A percentile compares a stretch with the other conserved stretches of the same genome.
phyloP scores from a whole-genome alignment of 495 filamentous ascomycete species.

The Parathielavia appendiculata region DNA sequence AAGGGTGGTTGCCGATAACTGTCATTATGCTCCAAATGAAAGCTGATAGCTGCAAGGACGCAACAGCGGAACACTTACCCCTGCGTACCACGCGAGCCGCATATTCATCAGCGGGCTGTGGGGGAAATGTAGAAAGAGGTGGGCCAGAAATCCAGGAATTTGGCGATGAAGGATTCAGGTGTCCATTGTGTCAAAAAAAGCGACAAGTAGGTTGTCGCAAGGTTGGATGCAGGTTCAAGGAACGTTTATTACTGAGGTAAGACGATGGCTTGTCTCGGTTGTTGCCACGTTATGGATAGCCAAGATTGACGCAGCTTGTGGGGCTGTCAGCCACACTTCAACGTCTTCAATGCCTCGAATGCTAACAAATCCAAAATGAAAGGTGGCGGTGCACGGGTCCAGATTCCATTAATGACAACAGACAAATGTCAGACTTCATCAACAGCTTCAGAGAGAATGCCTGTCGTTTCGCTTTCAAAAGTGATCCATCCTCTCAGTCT shows the following conservation, averaged over 20 bases:
- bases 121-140: background rate
- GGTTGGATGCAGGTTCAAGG: conserved; percentile 24
- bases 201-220: conserved; percentile 14
- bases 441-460: no score
- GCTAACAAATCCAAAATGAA: background rate
- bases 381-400: background rate
- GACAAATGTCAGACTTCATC: background rate
- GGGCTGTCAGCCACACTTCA: conserved; percentile 16
- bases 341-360: conserved; percentile 9
- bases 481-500: background rate
- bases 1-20: background rate
- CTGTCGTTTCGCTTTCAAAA: background rate
- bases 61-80: conserved; percentile 38
- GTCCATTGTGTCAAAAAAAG: conserved; percentile 19
- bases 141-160: background rate
- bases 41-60: background rate
- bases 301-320: conserved; percentile 14
- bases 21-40: background rate
- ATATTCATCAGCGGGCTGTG: conserved; percentile 34
- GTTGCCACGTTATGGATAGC: conserved; percentile 34
- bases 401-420: background rate
- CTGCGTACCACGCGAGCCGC: conserved; percentile 54
- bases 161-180: conserved; percentile 24
- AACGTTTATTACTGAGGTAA: background rate
- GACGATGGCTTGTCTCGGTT: conserved; percentile 22